Evolutionary conservation across 1,139 yeast species (phyloP), one percentile per base, ranked within the genome.

Genomic region (Blastobotrys proliferans): DNA sequence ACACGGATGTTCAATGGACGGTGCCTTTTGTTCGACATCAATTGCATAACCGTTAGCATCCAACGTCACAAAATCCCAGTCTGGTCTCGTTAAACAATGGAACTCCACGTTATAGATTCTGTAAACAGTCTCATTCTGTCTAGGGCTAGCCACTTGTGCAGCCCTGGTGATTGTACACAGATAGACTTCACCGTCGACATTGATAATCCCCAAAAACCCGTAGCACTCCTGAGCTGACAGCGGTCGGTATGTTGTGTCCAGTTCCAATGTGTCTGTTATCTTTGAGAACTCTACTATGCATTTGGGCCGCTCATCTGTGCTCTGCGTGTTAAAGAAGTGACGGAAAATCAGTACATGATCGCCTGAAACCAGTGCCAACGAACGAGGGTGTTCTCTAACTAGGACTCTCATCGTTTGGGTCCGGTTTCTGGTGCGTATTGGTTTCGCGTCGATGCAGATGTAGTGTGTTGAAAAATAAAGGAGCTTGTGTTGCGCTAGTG

Each of bases 141-240:
- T 72, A 0, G 97, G 97, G 29, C 74, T 69, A 1, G 98, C 98
- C n/a, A 85, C 95, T 49, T 79, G 75, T 1, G 79, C 66, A 31
- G 78, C 72, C 0, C 88, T 83, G 0, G 95, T 83, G 43, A 94
- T 86, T 0, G 87, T 78, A 36, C 95, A 85, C 21, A 92, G 66
- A 56, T 80, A 92, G 1, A 81, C 76, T 47, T 84, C 83, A 9
- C 70, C 69, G 16, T 76, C 81, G 28, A 86, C 72, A 48, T 77
- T 77, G 31, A 90, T 82, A 38, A 94, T 67, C 0, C 99, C 99
- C 18, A 92, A 65, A 55, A 94, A 87, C 1, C 99, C 98, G 54
- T 69, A 72, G 16, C 85, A 73, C 20, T 82, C 82, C 17, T 77
- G 70, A 22, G 71, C 69, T 14, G 82, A 65, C 26, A 88, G 66